Conservation (phyloP, 225 moss, liverwort and hornwort genomes). For the Bryum argenteum region DNA sequence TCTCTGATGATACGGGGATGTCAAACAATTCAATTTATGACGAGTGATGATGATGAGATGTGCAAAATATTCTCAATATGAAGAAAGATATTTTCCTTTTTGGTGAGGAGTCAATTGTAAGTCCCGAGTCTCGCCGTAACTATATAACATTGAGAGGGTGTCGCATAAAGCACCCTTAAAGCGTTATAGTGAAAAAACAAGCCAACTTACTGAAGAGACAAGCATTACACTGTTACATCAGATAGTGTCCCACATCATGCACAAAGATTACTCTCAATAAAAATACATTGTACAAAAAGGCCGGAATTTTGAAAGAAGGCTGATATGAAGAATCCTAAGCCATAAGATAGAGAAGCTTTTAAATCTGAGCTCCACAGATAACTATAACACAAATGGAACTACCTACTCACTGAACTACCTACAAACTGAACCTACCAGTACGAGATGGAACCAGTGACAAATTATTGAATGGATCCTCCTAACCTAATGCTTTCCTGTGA, state of each 20-base stretch:
- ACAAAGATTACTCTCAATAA: not conserved
- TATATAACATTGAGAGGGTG: too few species aligned
- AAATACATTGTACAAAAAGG: not conserved
- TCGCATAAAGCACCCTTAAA: too few species aligned
- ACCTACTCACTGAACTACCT: slow-evolving; percentile 34
- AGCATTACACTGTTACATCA: not conserved
- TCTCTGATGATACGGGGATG: too few species aligned
- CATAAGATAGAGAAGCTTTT: slow-evolving; percentile 1
- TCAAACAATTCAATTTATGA: too few species aligned
- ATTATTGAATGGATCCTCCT: slow-evolving; percentile 23
- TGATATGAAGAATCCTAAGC: slow-evolving; percentile 7
- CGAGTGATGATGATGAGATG: too few species aligned
- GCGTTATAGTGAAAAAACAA: too few species aligned
- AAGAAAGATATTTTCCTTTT: too few species aligned
- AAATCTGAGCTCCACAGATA: slow-evolving; percentile 11
- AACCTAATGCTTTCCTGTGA: not conserved
- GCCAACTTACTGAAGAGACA: too few species aligned
- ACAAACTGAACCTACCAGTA: slow-evolving; percentile 29
- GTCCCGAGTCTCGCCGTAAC: too few species aligned
- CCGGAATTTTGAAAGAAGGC: not conserved
- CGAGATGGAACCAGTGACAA: slow-evolving; percentile 8
- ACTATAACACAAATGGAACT: slow-evolving; percentile 13
- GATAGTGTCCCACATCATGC: slow-evolving; percentile 2
- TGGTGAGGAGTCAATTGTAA: too few species aligned
- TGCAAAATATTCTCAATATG: too few species aligned